Evolutionary conservation across 2,329 filamentous ascomycete genomes (phyloP).

Genomic region (Alternaria incomplexa): DNA sequence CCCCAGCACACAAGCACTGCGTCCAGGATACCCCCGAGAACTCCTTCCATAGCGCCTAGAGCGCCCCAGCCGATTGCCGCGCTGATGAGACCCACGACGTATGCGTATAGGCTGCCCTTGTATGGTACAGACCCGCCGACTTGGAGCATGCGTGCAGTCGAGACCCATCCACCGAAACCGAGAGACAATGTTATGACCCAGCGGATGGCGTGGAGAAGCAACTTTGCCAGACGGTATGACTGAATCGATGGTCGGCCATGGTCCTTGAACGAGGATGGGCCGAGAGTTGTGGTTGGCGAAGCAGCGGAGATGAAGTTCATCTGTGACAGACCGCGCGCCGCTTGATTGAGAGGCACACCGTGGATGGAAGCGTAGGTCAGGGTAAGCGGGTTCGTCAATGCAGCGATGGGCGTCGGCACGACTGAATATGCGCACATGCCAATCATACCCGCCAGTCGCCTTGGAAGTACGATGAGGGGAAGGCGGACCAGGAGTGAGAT

Average conservation of each 20-base stretch:
- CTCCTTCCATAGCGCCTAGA: slow-evolving; percentile 86
- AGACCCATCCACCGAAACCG: slow-evolving; percentile 96
- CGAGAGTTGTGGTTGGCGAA: slow-evolving; percentile 72
- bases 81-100: slow-evolving; percentile 89
- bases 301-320: slow-evolving; percentile 79
- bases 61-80: slow-evolving; percentile 95
- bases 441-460: slow-evolving; percentile 71
- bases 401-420: slow-evolving; percentile 82
- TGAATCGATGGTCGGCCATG: slow-evolving; percentile 64
- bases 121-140: slow-evolving; percentile 58
- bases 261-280: slow-evolving; percentile 48
- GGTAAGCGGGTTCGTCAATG: slow-evolving; percentile 87
- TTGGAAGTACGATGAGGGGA: slow-evolving; percentile 82
- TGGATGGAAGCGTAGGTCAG: slow-evolving; percentile 95
- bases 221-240: slow-evolving; percentile 88
- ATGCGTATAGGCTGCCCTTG: slow-evolving; percentile 88
- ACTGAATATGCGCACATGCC: slow-evolving; percentile 78
- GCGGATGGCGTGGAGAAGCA: slow-evolving; percentile 87
- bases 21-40: slow-evolving; percentile 85
- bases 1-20: slow-evolving; percentile 93
- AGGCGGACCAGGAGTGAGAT: slow-evolving; percentile 81
- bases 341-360: slow-evolving; percentile 78
- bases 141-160: slow-evolving; percentile 79
- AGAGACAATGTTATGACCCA: slow-evolving; percentile 90
- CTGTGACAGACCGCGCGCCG: slow-evolving; percentile 79